Evolutionary conservation across 1,139 yeast genomes (phyloP).

Genomic region (Magnusiomyces sp.): DNA sequence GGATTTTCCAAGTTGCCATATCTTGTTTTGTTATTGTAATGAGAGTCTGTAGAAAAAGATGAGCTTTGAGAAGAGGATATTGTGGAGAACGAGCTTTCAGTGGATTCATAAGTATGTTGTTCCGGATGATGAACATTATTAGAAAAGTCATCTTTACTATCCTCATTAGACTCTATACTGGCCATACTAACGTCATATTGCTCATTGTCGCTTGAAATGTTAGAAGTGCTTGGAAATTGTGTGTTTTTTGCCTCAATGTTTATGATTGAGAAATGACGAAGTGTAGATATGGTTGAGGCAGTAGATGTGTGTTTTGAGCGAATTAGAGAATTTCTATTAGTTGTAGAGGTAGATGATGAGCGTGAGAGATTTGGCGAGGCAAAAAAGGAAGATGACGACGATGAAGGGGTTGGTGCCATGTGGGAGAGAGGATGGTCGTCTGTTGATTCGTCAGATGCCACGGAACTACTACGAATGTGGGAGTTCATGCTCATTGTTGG

Average conservation of each 20-base stretch:
- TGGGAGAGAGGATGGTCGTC: too few species aligned
- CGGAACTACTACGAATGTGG: too few species aligned
- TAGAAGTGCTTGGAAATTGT: conserved; percentile 1
- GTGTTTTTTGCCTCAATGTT: conserved; percentile 12
- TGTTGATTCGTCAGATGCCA: too few species aligned
- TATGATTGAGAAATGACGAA: conserved; percentile 19
- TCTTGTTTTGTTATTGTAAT: not conserved
- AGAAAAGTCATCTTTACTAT: not conserved
- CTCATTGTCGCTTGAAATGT: not conserved
- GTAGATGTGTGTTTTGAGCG: conserved; percentile 20
- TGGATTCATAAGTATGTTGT: conserved; percentile 9
- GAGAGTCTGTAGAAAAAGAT: not conserved
- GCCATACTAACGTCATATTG: not conserved
- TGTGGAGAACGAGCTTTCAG: not conserved
- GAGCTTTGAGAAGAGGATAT: not conserved
- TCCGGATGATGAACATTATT: conserved; percentile 3
- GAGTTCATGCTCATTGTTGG: too few species aligned
- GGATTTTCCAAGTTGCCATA: not conserved
- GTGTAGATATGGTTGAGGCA: conserved; percentile 21
- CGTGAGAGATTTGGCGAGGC: not conserved
- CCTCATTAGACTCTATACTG: conserved; percentile 11
- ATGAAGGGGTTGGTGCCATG: not conserved
- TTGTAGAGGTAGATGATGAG: not conserved
- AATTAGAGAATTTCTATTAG: not conserved
- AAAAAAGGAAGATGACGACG: not conserved